Evolutionary conservation across 2,329 filamentous ascomycete genomes (phyloP).

Genomic region (Myriosclerotinia duriaeana): DNA sequence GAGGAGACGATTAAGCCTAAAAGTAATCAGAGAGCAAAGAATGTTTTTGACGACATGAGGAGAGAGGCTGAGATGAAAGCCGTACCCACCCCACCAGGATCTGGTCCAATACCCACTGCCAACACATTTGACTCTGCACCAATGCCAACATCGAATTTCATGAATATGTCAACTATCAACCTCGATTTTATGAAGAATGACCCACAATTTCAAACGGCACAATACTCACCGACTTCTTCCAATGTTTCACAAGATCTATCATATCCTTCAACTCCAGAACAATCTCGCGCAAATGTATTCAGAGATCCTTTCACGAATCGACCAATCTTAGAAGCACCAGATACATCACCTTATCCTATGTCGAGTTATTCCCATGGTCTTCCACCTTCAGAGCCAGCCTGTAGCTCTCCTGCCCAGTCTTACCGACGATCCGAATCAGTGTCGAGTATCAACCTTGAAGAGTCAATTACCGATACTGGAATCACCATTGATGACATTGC

Average conservation of each 20-base stretch:
- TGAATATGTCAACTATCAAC: slow-evolving; percentile 51
- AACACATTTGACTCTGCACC: slow-evolving; percentile 52
- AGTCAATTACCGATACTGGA: slow-evolving; percentile 73
- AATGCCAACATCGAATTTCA: slow-evolving; percentile 57
- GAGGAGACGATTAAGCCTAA: slow-evolving; percentile 64
- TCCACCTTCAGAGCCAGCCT: slow-evolving; percentile 25
- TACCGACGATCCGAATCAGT: slow-evolving; percentile 61
- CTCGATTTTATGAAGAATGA: slow-evolving; percentile 46
- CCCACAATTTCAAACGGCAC: slow-evolving; percentile 28
- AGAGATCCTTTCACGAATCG: slow-evolving; percentile 48
- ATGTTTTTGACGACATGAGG: slow-evolving; percentile 59
- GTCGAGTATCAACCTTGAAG: slow-evolving; percentile 61
- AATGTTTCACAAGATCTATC: slow-evolving; percentile 50
- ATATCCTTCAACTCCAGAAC: slow-evolving; percentile 52
- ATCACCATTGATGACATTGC: slow-evolving; percentile 83
- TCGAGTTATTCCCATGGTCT: slow-evolving; percentile 26
- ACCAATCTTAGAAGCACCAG: slow-evolving; percentile 42
- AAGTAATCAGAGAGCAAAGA: slow-evolving; percentile 48
- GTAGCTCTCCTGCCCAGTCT: slow-evolving; percentile 32
- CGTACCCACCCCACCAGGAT: slow-evolving; percentile 57
- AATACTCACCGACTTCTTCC: slow-evolving; percentile 36
- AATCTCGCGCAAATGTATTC: slow-evolving; percentile 49
- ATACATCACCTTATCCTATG: slow-evolving; percentile 30
- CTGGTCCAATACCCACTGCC: slow-evolving; percentile 48
- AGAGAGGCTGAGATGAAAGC: slow-evolving; percentile 54